Base-by-base conservation (phyloP, 2,329 filamentous ascomycete species). In the Epichloe glyceriae region DNA sequence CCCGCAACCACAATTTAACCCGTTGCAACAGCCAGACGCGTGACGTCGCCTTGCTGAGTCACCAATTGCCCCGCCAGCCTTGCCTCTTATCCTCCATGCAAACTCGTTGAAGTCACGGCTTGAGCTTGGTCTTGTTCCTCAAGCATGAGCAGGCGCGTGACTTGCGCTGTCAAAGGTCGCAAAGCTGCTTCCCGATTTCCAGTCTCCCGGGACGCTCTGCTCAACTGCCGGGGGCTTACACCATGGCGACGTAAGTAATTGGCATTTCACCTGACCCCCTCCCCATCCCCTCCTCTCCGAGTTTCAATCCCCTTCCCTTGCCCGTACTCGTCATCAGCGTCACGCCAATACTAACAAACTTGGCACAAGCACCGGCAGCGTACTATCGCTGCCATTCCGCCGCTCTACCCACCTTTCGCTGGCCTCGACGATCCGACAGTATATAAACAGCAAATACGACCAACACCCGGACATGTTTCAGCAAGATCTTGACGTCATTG, bases 381-480 rank as follows among this genome's bases (percentile, higher is more conserved):
- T 86, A 56, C 78, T 95, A 51, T 81, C 83, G 64, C 75, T 95
- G 55, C 90, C 91, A 8, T 97, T 97, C 69, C 88, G 91, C 60
- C 86, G 84, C 64, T 91, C 89, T 48, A 82, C 86, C 56, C 77
- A 84, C 52, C 75, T 95, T 40, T 85, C 85, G 53, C 78, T 97
- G 54, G 85, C 87, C 50, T 75, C 80, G 54, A 86, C 89, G 47
- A 89, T 98, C 65, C 88, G 87, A 57, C 84, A 93, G 65, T 97
- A 98, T 72, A 97, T 98, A 62, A 95, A 89, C 54, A 85, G 82
- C 67, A 96, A 97, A 76, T 97, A 97, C 83, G 91, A 97, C 68
- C 93, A 98, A 66, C 91, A 95, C 64, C 91, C 93, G 35, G 89
- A 96, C 67, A 95, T 95, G 85, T 98, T 98, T 69, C 80, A 82